Conservation (phyloP, 2,329 filamentous ascomycete species). For the Pezizomycotina sp. region DNA sequence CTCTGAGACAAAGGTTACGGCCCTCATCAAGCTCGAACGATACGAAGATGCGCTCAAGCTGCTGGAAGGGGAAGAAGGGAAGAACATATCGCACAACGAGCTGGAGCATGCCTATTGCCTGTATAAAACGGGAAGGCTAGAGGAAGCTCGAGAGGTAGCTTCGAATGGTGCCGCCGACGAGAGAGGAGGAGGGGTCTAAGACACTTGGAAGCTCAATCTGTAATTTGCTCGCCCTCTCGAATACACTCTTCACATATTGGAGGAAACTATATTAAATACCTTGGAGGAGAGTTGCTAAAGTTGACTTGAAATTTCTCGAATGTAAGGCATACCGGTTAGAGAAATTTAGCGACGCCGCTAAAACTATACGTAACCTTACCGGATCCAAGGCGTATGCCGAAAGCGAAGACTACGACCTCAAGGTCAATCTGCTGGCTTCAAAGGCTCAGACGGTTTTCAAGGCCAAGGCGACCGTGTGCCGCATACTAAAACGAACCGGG, state of each 20-base stretch:
- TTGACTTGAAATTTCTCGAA: slow-evolving; percentile 1
- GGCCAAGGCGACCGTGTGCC: slow-evolving; percentile 37
- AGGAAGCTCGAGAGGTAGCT: slow-evolving; percentile 41
- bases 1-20: slow-evolving; percentile 54
- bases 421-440: slow-evolving; percentile 57
- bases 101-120: slow-evolving; percentile 68
- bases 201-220: slow-evolving; percentile 39
- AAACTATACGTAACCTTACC: slow-evolving; percentile 47
- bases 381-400: slow-evolving; percentile 31
- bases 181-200: slow-evolving; percentile 30
- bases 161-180: slow-evolving; percentile 20
- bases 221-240: slow-evolving; percentile 22
- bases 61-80: slow-evolving; percentile 44
- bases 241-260: slow-evolving; percentile 1
- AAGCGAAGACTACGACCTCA: slow-evolving; percentile 56
- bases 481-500: slow-evolving; percentile 40
- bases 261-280: too few relatives aligned
- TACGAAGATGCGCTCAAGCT: slow-evolving; percentile 59
- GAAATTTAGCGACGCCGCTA: slow-evolving; percentile 49
- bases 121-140: slow-evolving; percentile 58
- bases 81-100: slow-evolving; percentile 44
- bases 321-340: slow-evolving; percentile 51
- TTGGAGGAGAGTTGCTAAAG: too few relatives aligned
- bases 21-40: slow-evolving; percentile 65
- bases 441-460: slow-evolving; percentile 59